Evolutionary conservation across 352 stramenopile species (phyloP).

Genomic region (Pythium diclinum): DNA sequence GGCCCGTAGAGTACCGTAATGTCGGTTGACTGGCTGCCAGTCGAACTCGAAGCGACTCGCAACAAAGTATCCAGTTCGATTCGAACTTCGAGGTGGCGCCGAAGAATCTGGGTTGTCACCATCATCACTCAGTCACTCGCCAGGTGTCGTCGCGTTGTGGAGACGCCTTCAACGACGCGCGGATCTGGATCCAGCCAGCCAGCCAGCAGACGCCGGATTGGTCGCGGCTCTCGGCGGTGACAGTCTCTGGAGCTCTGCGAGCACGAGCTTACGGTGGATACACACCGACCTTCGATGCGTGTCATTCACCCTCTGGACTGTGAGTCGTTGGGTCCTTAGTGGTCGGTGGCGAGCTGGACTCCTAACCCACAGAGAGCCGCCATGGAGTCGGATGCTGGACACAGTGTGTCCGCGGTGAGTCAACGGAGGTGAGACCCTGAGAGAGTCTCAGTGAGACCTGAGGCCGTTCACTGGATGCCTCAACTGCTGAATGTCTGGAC

Average conservation of each 20-base stretch:
- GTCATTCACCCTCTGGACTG: too few species aligned
- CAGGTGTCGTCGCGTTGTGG: not conserved
- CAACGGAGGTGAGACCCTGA: not conserved
- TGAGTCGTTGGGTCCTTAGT: not conserved
- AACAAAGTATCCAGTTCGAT: not conserved
- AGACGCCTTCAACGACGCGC: not conserved
- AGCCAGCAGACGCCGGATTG: not conserved
- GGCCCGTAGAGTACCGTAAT: not conserved
- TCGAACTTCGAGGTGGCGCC: not conserved
- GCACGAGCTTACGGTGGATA: not conserved
- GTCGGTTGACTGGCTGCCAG: not conserved
- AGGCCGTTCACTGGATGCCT: not conserved
- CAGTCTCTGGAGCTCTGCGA: not conserved
- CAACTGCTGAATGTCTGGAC: not conserved
- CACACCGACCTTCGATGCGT: not conserved
- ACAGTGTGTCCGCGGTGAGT: not conserved
- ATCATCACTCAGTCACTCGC: not conserved
- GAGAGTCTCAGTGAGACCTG: not conserved
- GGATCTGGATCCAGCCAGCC: not conserved
- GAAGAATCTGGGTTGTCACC: conserved; percentile 3
- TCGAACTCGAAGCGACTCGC: not conserved
- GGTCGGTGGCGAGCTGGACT: not conserved
- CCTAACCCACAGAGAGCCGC: not conserved
- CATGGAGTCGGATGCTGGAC: not conserved
- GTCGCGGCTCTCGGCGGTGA: not conserved